Evolutionary conservation across 2,329 filamentous ascomycete genomes (phyloP).

Genomic region (Blastomyces gilchristii): DNA sequence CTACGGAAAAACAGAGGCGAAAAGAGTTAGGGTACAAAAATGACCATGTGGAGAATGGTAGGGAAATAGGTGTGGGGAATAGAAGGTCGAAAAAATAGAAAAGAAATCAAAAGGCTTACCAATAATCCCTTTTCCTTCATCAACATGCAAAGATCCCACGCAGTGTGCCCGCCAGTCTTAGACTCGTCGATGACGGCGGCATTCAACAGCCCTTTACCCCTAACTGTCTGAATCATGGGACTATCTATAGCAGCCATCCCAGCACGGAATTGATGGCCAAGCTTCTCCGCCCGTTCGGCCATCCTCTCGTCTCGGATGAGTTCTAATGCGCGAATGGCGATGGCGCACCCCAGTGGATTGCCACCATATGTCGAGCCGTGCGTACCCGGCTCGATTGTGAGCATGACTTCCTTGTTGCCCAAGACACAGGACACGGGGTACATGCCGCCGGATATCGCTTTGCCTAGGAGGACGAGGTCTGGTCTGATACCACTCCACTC

Average conservation of each 20-base stretch:
- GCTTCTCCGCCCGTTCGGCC: constrained; percentile 66
- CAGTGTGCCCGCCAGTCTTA: constrained; percentile 71
- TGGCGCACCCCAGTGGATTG: constrained; percentile 88
- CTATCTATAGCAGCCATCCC: constrained; percentile 64
- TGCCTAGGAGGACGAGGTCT: constrained; percentile 87
- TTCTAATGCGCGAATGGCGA: constrained; percentile 90
- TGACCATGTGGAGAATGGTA: neutral
- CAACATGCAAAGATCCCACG: constrained; percentile 93
- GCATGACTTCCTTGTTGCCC: constrained; percentile 80
- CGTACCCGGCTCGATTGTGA: constrained; percentile 89
- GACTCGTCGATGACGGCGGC: constrained; percentile 91
- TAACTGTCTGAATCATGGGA: constrained; percentile 69
- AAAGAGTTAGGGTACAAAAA: neutral
- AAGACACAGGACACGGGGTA: constrained; percentile 96
- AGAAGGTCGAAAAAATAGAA: neutral
- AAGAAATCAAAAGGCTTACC: constrained; percentile 45
- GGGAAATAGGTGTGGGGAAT: neutral
- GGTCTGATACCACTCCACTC: constrained; percentile 94
- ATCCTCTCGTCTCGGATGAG: constrained; percentile 86
- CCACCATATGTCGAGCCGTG: constrained; percentile 98
- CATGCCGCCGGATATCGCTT: constrained; percentile 96
- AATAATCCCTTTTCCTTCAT: constrained; percentile 91
- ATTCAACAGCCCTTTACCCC: constrained; percentile 90
- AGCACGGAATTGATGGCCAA: constrained; percentile 75
- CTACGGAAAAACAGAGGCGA: constrained; percentile 39